These are phyloP conservation scores for Aspergillus nomiae DNA, from an alignment of 2,329 filamentous ascomycete genomes.

Conservation along the genomic window DNA sequence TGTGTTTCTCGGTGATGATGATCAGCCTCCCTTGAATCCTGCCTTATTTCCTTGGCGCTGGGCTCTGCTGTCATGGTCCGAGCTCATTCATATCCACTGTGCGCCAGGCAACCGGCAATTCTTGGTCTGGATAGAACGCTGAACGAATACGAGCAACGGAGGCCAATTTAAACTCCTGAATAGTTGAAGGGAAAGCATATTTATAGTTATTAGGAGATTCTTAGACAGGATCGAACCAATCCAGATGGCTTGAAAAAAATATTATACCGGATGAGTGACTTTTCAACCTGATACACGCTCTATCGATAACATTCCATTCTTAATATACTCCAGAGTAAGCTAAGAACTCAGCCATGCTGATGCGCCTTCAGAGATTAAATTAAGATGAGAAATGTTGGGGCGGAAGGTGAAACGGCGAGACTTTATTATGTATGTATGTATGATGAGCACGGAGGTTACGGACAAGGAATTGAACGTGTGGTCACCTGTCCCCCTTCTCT, in stretches of 20 bases:
- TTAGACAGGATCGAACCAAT: not conserved
- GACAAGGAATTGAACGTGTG: constrained; percentile 1
- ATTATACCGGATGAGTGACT: not conserved
- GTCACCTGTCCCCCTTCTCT: constrained; percentile 6
- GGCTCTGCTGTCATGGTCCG: constrained; percentile 3
- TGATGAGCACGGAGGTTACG: not conserved
- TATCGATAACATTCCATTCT: not conserved
- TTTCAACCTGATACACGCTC: not conserved
- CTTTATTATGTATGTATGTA: not conserved
- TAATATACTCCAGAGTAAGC: not conserved
- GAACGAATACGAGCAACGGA: constrained; percentile 1
- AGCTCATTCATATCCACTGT: constrained; percentile 9
- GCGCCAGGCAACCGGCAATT: constrained; percentile 7
- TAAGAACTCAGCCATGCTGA: not conserved
- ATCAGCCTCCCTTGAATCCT: constrained; percentile 4
- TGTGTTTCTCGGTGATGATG: not conserved
- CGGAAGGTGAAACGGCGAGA: constrained; percentile 1
- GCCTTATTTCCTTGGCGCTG: constrained; percentile 8
- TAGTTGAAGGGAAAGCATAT: not conserved
- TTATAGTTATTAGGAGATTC: not conserved
- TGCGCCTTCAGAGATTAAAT: not conserved
- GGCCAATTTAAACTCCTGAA: constrained; percentile 1
- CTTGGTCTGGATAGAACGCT: not conserved
- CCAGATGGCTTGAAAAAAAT: not conserved
- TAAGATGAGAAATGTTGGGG: constrained; percentile 1